A percentile compares a stretch with the other conserved stretches of the same genome.
These are phyloP conservation scores for Yamagishiella unicocca DNA, from an alignment of 139 green algal species.

Conservation along the genomic window DNA sequence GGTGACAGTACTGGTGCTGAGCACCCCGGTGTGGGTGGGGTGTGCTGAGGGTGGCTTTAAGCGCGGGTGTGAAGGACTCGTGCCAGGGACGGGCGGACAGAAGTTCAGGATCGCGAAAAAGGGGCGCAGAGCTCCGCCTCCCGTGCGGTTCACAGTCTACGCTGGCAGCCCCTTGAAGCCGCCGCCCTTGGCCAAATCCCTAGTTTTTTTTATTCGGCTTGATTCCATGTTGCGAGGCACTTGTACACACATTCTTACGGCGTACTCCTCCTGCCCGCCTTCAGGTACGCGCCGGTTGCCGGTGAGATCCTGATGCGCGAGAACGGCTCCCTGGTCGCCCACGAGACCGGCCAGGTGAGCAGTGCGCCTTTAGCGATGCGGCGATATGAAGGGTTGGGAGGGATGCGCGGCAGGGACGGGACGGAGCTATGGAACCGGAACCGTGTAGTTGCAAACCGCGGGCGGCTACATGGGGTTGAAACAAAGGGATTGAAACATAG, in stretches of 20 bases:
- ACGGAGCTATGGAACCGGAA: too few species aligned
- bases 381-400: not conserved
- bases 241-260: not conserved
- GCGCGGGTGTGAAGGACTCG: not conserved
- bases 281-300: constrained; percentile 67
- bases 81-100: too few species aligned
- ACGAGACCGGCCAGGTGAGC: constrained; percentile 84
- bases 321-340: constrained; percentile 90
- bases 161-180: too few species aligned
- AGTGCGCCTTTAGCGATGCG: not conserved
- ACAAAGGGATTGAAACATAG: too few species aligned
- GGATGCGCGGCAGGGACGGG: not conserved
- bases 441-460: too few species aligned
- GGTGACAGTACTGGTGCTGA: not conserved
- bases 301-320: constrained; percentile 93
- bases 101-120: too few species aligned
- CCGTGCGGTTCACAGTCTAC: too few species aligned
- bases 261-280: not conserved
- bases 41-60: not conserved
- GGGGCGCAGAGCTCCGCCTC: too few species aligned
- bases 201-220: too few species aligned
- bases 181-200: too few species aligned
- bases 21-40: not conserved
- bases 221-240: too few species aligned
- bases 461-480: too few species aligned